Evolutionary conservation across 1,284 basidiomycete species (phyloP), one percentile per base, ranked within the genome.

Genomic region (Phlebopus sp.): DNA sequence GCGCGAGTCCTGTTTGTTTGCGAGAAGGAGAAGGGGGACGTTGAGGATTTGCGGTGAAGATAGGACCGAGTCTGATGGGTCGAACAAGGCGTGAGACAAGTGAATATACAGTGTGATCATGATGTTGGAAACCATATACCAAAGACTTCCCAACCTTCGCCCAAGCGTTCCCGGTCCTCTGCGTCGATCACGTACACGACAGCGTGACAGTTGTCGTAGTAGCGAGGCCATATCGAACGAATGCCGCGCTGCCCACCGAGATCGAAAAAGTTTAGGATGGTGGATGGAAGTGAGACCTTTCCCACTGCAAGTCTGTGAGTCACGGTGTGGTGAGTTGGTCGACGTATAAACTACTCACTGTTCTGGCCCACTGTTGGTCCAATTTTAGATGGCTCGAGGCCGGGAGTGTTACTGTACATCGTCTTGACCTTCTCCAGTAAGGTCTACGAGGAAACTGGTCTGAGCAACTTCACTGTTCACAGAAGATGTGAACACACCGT

Each of bases 341-440:
- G 37, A 29, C 14, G 17, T 18, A 31, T 40, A 42, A 35, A 30
- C 46, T 63, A 66, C 80, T 53, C 53, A 95, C 93, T 95, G 68
- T 97, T 97, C 69, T 97, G 93, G 0, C 93, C 93, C 2, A 97
- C 89, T 0, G 94, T 97, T 0, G 94, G 94, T 0, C 81, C 91
- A 59, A 97, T 96, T 70, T 92, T 94, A 58, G 92, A 88, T 0
- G 92, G 84, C 31, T 87, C 74, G 31, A 94, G 79, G 0, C 90
- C 91, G 0, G 91, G 91, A 1, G 79, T 82, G 30, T 90, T 83
- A 59, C 86, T 94, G 65, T 95, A 97, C 1, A 90, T 69, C 1
- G 88, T 92, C 75, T 96, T 97, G 55, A 96, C 92, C 69, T 86
- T 87, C 73, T 97, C 93, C 35, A 96, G 74, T 56, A 95, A 74